A percentile compares a stretch with the other conserved stretches of the same genome.
Evolutionary conservation across 805 yeast genomes (phyloP).

Genomic region (Ogataea ganodermae): DNA sequence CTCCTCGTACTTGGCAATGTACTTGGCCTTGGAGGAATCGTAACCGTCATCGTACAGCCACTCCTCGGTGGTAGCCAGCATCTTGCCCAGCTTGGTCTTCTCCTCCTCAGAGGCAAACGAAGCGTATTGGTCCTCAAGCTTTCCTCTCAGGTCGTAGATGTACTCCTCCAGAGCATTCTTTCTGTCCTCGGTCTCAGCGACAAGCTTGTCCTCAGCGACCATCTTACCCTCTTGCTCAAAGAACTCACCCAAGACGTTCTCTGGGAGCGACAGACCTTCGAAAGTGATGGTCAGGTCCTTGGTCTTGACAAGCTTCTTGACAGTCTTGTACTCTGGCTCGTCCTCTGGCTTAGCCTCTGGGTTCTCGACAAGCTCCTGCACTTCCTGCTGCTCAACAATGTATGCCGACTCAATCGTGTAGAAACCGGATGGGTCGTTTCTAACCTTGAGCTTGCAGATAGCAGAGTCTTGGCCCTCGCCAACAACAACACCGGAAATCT

Average conservation of each 20-base stretch:
- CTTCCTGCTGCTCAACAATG: slow-evolving; percentile 88
- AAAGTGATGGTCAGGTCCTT: slow-evolving; percentile 67
- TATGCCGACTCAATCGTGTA: slow-evolving; percentile 92
- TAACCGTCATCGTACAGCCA: slow-evolving; percentile 98
- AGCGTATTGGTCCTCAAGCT: slow-evolving; percentile 88
- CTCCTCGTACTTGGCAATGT: slow-evolving; percentile 97
- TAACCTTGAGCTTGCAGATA: slow-evolving; percentile 88
- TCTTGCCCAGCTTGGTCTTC: slow-evolving; percentile 71
- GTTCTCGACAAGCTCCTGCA: slow-evolving; percentile 83
- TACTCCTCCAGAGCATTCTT: slow-evolving; percentile 98
- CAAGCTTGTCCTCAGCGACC: slow-evolving; percentile 90
- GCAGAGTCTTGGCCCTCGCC: slow-evolving; percentile 74
- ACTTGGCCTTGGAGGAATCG: slow-evolving; percentile 93
- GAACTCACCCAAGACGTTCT: slow-evolving; percentile 53
- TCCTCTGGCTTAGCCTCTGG: slow-evolving; percentile 56
- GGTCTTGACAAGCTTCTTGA: slow-evolving; percentile 92
- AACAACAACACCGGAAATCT: slow-evolving; percentile 80
- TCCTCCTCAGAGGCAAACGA: slow-evolving; percentile 89
- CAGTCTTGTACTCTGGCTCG: slow-evolving; percentile 85
- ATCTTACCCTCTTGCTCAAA: slow-evolving; percentile 84
- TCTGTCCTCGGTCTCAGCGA: slow-evolving; percentile 97
- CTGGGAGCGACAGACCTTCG: slow-evolving; percentile 63
- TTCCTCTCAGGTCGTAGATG: slow-evolving; percentile 95
- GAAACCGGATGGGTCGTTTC: slow-evolving; percentile 97
- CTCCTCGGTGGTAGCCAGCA: slow-evolving; percentile 87